These are phyloP conservation scores for Dendrobium nobile DNA, from an alignment of 106 monocot genomes.

Conservation along the genomic window DNA sequence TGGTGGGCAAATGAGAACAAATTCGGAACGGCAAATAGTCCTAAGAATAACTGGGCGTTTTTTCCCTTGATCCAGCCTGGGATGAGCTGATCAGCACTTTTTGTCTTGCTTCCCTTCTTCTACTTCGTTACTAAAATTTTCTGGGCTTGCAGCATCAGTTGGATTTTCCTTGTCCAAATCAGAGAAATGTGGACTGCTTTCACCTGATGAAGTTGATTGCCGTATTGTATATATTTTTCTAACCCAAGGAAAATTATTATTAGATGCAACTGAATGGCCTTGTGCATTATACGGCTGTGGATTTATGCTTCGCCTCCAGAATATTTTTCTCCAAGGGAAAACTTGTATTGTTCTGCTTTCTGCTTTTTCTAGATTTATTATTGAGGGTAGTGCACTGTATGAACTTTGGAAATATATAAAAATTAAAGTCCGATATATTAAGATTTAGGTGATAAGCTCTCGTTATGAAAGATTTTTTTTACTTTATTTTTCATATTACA, in stretches of 20 bases:
- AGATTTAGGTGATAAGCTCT: too few species aligned
- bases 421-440: too few species aligned
- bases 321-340: background rate
- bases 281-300: background rate
- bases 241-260: background rate
- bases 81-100: conserved; percentile 19
- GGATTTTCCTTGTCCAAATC: background rate
- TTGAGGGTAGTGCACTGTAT: background rate
- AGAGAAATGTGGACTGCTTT: background rate
- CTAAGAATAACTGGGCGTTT: conserved; percentile 55
- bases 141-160: background rate
- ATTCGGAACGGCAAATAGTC: conserved; percentile 5
- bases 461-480: too few species aligned
- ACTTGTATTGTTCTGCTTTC: background rate
- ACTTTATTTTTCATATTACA: too few species aligned
- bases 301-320: background rate
- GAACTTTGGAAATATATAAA: background rate
- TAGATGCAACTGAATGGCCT: background rate
- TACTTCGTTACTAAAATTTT: background rate
- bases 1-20: conserved; percentile 72
- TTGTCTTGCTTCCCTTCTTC: background rate
- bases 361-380: background rate
- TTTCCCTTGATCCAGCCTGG: conserved; percentile 50
- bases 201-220: background rate
- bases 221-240: background rate